phyloP scores from a whole-genome alignment of 2,329 filamentous ascomycete genomes.

The Xylariales sp. region DNA sequence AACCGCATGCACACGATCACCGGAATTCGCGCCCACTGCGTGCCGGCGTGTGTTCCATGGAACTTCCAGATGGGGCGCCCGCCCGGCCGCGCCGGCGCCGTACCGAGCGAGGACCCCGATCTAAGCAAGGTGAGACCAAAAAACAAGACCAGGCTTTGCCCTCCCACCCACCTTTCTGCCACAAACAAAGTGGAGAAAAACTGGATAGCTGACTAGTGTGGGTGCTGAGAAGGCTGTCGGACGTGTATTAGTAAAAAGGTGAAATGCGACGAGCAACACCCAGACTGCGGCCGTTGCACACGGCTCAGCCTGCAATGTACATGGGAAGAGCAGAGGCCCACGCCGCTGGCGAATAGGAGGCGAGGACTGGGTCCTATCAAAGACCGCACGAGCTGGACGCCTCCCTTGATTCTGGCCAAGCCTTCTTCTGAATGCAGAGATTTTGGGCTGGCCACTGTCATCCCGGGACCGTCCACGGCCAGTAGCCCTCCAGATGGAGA shows the following conservation, averaged over 20 bases:
- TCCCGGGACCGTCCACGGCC: too few relatives aligned
- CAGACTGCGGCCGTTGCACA: neutral
- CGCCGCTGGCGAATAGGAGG: neutral
- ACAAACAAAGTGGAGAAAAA: neutral
- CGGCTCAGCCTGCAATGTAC: neutral
- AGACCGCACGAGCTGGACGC: neutral
- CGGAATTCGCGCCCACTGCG: too few relatives aligned
- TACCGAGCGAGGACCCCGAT: neutral
- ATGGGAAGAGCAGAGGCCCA: neutral
- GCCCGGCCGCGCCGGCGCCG: neutral
- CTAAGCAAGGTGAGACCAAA: slow-evolving; percentile 3
- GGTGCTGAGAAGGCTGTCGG: slow-evolving; percentile 1
- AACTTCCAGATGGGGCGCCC: neutral
- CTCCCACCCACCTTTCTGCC: too few relatives aligned
- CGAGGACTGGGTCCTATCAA: slow-evolving; percentile 1
- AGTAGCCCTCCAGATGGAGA: too few relatives aligned
- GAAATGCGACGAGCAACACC: slow-evolving; percentile 1
- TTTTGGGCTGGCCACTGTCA: too few relatives aligned
- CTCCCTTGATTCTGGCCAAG: neutral
- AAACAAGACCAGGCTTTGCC: too few relatives aligned
- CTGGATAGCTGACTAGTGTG: neutral
- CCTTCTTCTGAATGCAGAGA: too few relatives aligned
- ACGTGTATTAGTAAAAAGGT: slow-evolving; percentile 4
- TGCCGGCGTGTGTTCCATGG: too few relatives aligned
- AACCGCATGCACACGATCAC: too few relatives aligned